phyloP scores from a whole-genome alignment of 2,329 filamentous ascomycete genomes.

The Basipetospora chlamydospora region DNA sequence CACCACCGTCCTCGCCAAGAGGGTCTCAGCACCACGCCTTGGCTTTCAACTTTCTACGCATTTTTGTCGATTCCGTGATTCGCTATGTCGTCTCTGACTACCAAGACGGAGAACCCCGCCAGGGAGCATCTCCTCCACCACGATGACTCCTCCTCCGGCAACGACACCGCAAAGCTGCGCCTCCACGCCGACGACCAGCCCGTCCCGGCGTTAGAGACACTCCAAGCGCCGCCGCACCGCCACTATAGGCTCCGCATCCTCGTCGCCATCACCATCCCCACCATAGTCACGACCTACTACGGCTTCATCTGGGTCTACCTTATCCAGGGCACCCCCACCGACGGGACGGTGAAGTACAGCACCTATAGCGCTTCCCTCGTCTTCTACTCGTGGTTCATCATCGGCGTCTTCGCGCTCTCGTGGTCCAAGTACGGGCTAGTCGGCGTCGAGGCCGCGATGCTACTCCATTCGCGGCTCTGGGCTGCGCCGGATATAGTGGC shows the following conservation, averaged over 20 bases:
- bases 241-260: slow-evolving; percentile 5
- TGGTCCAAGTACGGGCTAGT: slow-evolving; percentile 9
- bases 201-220: not conserved
- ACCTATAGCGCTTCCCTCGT: slow-evolving; percentile 3
- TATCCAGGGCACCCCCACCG: not conserved
- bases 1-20: too few species aligned
- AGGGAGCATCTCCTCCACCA: too few species aligned
- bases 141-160: too few species aligned
- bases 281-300: slow-evolving; percentile 5
- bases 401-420: slow-evolving; percentile 9
- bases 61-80: too few species aligned
- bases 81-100: too few species aligned
- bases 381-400: slow-evolving; percentile 10
- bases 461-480: slow-evolving; percentile 3
- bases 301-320: slow-evolving; percentile 6
- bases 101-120: too few species aligned
- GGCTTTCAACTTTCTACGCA: too few species aligned
- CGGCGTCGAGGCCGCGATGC: slow-evolving; percentile 9
- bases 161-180: not conserved
- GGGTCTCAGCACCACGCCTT: too few species aligned
- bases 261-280: slow-evolving; percentile 5
- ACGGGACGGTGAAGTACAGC: slow-evolving; percentile 7
- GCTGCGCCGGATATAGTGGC: slow-evolving; percentile 2
- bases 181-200: too few species aligned
- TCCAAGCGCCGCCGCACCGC: not conserved